Evolutionary conservation across 257 asterid species (phyloP).

Genomic region (Petrea volubilis): DNA sequence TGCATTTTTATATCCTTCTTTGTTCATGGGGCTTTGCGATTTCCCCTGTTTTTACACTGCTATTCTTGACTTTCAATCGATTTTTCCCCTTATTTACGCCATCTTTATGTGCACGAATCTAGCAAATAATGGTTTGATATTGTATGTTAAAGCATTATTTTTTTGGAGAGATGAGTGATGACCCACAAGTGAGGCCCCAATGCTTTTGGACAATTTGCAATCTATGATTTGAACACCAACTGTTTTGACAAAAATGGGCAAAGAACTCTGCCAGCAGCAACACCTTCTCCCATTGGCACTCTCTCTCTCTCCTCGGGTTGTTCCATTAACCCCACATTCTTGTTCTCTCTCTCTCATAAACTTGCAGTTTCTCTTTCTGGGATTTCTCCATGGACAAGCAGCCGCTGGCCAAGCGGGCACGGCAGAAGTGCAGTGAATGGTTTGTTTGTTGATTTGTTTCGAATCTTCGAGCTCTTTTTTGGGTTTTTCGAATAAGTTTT

Average conservation of each 20-base stretch:
- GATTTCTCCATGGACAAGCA: slow-evolving; percentile 60
- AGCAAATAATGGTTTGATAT: slow-evolving; percentile 21
- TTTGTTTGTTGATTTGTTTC: slow-evolving; percentile 34
- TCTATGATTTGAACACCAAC: slow-evolving; percentile 47
- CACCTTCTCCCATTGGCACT: slow-evolving; percentile 34
- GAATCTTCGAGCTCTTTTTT: background rate
- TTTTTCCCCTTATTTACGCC: slow-evolving; percentile 41
- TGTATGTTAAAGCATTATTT: slow-evolving; percentile 21
- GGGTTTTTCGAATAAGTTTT: background rate
- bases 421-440: slow-evolving; percentile 67
- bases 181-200: slow-evolving; percentile 65
- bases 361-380: slow-evolving; percentile 30
- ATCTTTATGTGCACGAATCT: slow-evolving; percentile 38
- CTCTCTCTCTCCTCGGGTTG: slow-evolving; percentile 33
- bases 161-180: slow-evolving; percentile 54
- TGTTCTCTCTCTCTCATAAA: slow-evolving; percentile 38
- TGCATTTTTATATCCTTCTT: background rate
- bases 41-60: slow-evolving; percentile 13
- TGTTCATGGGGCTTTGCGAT: slow-evolving; percentile 14
- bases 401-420: slow-evolving; percentile 45
- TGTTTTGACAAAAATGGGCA: slow-evolving; percentile 70
- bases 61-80: slow-evolving; percentile 47
- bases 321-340: slow-evolving; percentile 33
- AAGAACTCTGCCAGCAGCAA: slow-evolving; percentile 30
- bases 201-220: slow-evolving; percentile 52